Conservation (phyloP, 2,329 filamentous ascomycete species). For the Monilinia fructicola region DNA sequence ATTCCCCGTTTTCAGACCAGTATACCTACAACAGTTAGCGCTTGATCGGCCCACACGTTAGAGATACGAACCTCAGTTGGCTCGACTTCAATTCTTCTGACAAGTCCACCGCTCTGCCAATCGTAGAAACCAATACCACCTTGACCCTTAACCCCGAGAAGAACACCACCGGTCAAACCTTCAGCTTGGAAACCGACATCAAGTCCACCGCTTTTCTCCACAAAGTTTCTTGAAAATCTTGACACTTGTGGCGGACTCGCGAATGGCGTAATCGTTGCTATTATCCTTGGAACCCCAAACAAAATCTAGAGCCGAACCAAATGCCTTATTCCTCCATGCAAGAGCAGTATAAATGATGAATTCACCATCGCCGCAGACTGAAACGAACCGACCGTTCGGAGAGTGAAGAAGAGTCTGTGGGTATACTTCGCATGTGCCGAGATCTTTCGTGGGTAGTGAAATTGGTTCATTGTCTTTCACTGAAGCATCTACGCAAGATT, state of each 20-base stretch:
- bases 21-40: constrained; percentile 61
- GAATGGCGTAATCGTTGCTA: constrained; percentile 96
- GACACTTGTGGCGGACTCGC: constrained; percentile 89
- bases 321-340: constrained; percentile 96
- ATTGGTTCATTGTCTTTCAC: constrained; percentile 89
- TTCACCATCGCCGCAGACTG: constrained; percentile 91
- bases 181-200: constrained; percentile 96
- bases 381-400: constrained; percentile 88
- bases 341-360: constrained; percentile 99
- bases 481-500: constrained; percentile 59
- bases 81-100: constrained; percentile 85
- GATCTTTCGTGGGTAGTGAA: constrained; percentile 84
- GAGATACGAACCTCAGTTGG: constrained; percentile 46
- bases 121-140: constrained; percentile 96
- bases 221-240: constrained; percentile 99
- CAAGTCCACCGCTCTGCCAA: constrained; percentile 86
- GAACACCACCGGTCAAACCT: constrained; percentile 80
- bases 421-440: constrained; percentile 95
- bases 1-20: constrained; percentile 95
- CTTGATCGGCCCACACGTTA: background rate
- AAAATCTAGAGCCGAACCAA: constrained; percentile 93
- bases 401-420: constrained; percentile 92
- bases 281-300: constrained; percentile 97
- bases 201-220: constrained; percentile 82
- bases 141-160: constrained; percentile 92